Percentiles rank a stretch among this genome's conserved stretches.
phyloP scores from a whole-genome alignment of 2,329 filamentous ascomycete genomes.

The Penicillium sp. region DNA sequence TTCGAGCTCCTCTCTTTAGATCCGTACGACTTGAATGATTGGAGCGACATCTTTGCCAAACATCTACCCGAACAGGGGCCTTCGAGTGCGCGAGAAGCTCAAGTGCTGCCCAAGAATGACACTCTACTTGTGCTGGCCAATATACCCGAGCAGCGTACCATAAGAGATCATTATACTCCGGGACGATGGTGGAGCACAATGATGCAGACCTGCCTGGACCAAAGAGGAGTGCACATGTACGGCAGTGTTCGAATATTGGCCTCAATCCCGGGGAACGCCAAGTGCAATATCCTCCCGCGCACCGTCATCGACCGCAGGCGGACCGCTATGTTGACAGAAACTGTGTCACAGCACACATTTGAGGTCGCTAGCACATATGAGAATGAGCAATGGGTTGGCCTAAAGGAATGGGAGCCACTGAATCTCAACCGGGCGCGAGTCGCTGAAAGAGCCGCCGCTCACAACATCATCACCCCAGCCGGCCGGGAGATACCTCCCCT shows the following conservation, averaged over 20 bases:
- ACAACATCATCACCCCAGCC: slow-evolving; percentile 30
- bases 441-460: slow-evolving; percentile 28
- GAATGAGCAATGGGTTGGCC: slow-evolving; percentile 18
- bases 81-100: slow-evolving; percentile 25
- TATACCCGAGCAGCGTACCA: slow-evolving; percentile 56
- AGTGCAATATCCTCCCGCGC: slow-evolving; percentile 65
- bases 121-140: slow-evolving; percentile 73
- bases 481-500: slow-evolving; percentile 27
- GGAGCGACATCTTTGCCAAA: slow-evolving; percentile 37
- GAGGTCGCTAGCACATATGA: slow-evolving; percentile 55
- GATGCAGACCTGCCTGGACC: slow-evolving; percentile 55
- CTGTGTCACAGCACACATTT: slow-evolving; percentile 41
- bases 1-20: slow-evolving; percentile 54
- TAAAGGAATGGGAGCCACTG: slow-evolving; percentile 27
- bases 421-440: slow-evolving; percentile 27
- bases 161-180: slow-evolving; percentile 47
- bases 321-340: slow-evolving; percentile 58
- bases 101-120: slow-evolving; percentile 59
- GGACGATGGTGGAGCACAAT: slow-evolving; percentile 58
- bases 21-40: slow-evolving; percentile 59
- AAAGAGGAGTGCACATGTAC: slow-evolving; percentile 67
- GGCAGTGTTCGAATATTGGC: slow-evolving; percentile 77
- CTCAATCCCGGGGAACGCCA: slow-evolving; percentile 59
- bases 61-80: slow-evolving; percentile 56
- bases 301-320: slow-evolving; percentile 56